These are phyloP conservation scores for Apocynum venetum DNA, from an alignment of 257 asterid genomes.

Conservation along the genomic window DNA sequence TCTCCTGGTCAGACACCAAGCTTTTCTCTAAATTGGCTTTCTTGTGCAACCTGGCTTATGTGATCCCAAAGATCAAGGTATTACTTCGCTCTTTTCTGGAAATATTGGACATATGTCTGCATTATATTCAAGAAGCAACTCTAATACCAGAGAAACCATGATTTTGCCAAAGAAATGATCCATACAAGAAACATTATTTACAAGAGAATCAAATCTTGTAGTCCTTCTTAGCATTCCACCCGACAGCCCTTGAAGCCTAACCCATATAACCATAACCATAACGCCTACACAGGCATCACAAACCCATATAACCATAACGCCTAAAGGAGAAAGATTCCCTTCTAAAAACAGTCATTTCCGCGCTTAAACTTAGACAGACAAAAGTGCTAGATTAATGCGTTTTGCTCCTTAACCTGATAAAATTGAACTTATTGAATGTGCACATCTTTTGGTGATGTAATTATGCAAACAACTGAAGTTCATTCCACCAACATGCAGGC, in stretches of 20 bases:
- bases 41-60: slow-evolving; percentile 87
- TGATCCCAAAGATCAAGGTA: slow-evolving; percentile 77
- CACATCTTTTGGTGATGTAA: background rate
- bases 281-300: background rate
- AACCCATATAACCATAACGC: background rate
- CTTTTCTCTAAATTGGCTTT: slow-evolving; percentile 67
- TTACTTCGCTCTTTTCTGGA: background rate
- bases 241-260: background rate
- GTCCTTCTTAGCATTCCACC: background rate
- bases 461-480: background rate
- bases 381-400: background rate
- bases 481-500: slow-evolving; percentile 42
- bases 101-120: background rate
- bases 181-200: background rate
- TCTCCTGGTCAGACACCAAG: slow-evolving; percentile 71
- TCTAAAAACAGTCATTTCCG: background rate
- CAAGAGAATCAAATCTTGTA: background rate
- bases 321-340: background rate
- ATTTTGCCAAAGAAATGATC: background rate
- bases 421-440: background rate
- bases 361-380: background rate
- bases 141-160: background rate
- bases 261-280: too few relatives aligned
- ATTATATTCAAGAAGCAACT: background rate
- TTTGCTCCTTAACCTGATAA: background rate